Conservation (phyloP, 305 asterid genomes). For the Fraxinus velutina region DNA sequence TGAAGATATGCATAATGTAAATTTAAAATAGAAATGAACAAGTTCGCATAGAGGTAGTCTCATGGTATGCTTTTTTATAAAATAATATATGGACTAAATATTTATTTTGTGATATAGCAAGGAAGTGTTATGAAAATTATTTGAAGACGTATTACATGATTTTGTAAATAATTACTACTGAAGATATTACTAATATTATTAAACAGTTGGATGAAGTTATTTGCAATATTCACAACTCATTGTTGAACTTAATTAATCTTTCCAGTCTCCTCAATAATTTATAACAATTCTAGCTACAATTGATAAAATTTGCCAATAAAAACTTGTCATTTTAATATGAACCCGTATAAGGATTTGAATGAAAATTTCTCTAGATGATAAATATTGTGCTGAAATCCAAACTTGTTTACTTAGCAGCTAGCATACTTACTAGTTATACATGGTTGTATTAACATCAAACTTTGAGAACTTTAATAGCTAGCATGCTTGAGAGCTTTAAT, state of each 20-base stretch:
- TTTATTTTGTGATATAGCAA: background rate
- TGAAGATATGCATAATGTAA: background rate
- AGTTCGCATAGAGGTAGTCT: background rate
- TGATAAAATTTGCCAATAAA: background rate
- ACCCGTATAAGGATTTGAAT: background rate
- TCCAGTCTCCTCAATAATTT: background rate
- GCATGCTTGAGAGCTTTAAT: background rate
- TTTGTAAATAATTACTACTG: background rate
- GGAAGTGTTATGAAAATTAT: background rate
- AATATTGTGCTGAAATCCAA: background rate
- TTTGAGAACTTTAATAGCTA: background rate
- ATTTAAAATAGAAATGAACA: background rate
- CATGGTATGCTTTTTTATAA: background rate
- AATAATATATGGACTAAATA: background rate
- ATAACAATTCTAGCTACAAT: background rate
- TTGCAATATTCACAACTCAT: background rate
- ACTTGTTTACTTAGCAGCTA: background rate
- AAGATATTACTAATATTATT: background rate
- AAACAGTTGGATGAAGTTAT: background rate
- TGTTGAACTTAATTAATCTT: background rate
- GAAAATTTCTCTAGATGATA: background rate
- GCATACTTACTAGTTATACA: background rate
- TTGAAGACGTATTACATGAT: background rate
- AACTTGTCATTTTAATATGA: background rate
- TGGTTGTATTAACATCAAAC: background rate